Conservation (phyloP, 306 rosid species). For the Heteromeles arbutifolia region DNA sequence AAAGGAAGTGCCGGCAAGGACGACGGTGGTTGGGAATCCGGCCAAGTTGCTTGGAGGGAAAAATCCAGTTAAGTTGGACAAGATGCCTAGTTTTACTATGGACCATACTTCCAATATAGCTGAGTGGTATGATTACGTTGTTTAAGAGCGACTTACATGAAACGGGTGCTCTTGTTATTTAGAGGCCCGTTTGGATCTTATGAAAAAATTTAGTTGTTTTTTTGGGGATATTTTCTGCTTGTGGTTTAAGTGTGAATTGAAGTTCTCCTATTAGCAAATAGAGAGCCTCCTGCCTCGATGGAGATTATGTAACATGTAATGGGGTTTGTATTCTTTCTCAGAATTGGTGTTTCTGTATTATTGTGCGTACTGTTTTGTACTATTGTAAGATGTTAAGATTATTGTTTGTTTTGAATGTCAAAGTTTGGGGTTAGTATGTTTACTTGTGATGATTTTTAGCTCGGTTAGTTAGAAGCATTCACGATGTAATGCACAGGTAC, state of each 20-base stretch:
- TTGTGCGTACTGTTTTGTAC: slow-evolving; percentile 21
- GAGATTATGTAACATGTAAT: not conserved
- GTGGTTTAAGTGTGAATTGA: slow-evolving; percentile 37
- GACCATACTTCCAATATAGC: slow-evolving; percentile 65
- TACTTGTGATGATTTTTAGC: not conserved
- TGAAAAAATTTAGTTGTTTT: not conserved
- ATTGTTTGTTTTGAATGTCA: not conserved
- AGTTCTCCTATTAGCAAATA: slow-evolving; percentile 39
- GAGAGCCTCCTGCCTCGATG: not conserved
- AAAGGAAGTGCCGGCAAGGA: slow-evolving; percentile 83
- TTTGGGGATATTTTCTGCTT: slow-evolving; percentile 19
- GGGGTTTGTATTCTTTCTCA: not conserved
- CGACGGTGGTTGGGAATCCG: slow-evolving; percentile 88
- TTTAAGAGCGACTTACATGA: slow-evolving; percentile 15
- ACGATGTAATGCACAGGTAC: not conserved
- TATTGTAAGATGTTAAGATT: slow-evolving; percentile 13
- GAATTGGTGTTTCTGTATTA: not conserved
- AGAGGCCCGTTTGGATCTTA: no score
- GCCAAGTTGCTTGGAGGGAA: slow-evolving; percentile 83
- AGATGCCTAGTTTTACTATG: slow-evolving; percentile 78
- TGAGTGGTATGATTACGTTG: slow-evolving; percentile 73
- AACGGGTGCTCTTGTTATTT: not conserved
- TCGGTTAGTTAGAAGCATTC: not conserved
- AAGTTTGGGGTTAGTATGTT: not conserved
- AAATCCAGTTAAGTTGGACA: slow-evolving; percentile 61